Base-by-base conservation (phyloP, 495 filamentous ascomycete genomes). In the Trichoderma orchidacearum region DNA sequence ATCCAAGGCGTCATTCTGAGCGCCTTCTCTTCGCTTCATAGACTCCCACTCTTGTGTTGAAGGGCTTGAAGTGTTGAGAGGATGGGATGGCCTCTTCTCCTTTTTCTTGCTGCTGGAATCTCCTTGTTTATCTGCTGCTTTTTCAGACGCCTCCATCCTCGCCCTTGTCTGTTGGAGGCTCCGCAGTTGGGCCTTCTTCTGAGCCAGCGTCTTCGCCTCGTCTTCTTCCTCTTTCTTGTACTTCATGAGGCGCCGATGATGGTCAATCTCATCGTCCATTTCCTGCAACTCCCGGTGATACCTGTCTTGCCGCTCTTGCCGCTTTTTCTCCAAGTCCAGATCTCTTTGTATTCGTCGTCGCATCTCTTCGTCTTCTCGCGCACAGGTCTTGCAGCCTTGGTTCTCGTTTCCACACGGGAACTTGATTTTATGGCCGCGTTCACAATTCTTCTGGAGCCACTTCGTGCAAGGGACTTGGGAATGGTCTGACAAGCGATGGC, bases 401-500 rank as follows among this genome's bases (percentile, higher is more conserved):
- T 59, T 52, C 25, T 58, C 62, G 58, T 70, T 60, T 38, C 61
- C 54, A 36, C 72, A 76, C 5, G 12, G 50, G 30, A 68, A 65
- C 1, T 64, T 62, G 3, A 65, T 51, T 17, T 66, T 66, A 66
- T 90, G 86, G 12, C 72, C 68, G 3, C 79, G 71, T 0, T 73
- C 32, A 56, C 85, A 89, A 0, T 61, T 67, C 45, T 67, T 70
- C 6, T 71, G 60, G 3, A 83, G 56, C 0, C 81, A 57, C 3
- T 72, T 59, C 2, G 59, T 63, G 63, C 86, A 89, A 2, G 66
- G 61, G 60, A 84, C 75, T 56, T 83, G 79, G 2, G 82, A 85
- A 59, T 91, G 87, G 59, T 91, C 82, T 0, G 64, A 62, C 0
- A 86, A 60, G 28, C 81, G 74, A 64, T 91, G 87, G 58, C 87